These are phyloP conservation scores for Tetraselmis chui DNA, from an alignment of 139 green algal species.

Conservation along the genomic window DNA sequence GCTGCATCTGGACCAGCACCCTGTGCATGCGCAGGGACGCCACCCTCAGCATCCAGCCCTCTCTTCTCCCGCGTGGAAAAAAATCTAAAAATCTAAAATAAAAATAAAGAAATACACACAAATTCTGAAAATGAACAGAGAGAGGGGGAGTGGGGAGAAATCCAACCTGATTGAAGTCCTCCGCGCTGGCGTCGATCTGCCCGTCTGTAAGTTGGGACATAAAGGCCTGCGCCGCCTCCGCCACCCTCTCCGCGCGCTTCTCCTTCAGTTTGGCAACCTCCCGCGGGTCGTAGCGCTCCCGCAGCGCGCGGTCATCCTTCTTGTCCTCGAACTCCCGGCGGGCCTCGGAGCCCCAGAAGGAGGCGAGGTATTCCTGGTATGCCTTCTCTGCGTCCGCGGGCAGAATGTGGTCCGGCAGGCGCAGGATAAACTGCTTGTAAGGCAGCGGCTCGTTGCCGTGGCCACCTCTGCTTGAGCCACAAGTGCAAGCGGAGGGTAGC, in stretches of 20 bases:
- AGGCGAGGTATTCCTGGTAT: slow-evolving; percentile 57
- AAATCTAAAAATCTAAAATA: too few species aligned
- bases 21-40: too few species aligned
- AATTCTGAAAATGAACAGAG: too few species aligned
- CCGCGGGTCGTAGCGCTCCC: slow-evolving; percentile 31
- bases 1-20: too few species aligned
- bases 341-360: slow-evolving; percentile 54
- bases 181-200: neutral
- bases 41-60: too few species aligned
- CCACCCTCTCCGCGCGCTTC: too few species aligned
- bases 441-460: slow-evolving; percentile 19
- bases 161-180: slow-evolving; percentile 27
- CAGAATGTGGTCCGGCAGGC: slow-evolving; percentile 39
- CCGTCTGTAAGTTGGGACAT: neutral
- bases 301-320: slow-evolving; percentile 34
- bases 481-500: too few species aligned
- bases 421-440: slow-evolving; percentile 50
- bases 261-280: slow-evolving; percentile 25
- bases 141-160: too few species aligned
- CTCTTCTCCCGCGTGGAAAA: too few species aligned
- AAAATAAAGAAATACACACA: too few species aligned
- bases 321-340: slow-evolving; percentile 47
- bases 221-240: slow-evolving; percentile 11
- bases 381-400: slow-evolving; percentile 52
- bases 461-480: too few species aligned